A percentile compares a stretch with the other conserved stretches of the same genome.
Evolutionary conservation across 2,329 filamentous ascomycete species (phyloP).

Genomic region (Alternaria burnsii): DNA sequence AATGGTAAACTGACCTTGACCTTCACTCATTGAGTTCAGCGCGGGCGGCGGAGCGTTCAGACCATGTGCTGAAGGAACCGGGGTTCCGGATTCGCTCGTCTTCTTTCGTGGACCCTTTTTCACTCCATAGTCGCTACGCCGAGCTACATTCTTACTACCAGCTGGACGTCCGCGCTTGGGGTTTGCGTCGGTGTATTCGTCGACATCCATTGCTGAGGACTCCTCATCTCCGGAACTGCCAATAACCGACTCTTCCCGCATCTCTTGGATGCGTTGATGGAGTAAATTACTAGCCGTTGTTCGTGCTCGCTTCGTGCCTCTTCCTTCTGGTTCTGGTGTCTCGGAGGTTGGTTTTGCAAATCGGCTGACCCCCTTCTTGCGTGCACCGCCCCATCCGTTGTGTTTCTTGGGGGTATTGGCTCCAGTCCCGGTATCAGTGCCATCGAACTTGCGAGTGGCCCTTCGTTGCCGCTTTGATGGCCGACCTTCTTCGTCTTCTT

Average conservation of each 20-base stretch:
- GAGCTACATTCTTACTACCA: constrained; percentile 58
- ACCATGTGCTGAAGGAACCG: constrained; percentile 32
- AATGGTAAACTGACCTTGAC: constrained; percentile 49
- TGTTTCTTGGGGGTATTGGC: constrained; percentile 44
- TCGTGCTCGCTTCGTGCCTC: constrained; percentile 40
- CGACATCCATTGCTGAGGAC: constrained; percentile 42
- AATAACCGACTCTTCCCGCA: constrained; percentile 54
- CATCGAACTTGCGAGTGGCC: constrained; percentile 48
- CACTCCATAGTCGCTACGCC: constrained; percentile 58
- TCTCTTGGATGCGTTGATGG: constrained; percentile 57
- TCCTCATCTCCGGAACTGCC: constrained; percentile 49
- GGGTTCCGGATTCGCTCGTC: constrained; percentile 31
- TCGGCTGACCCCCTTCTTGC: constrained; percentile 49
- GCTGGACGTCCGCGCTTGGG: constrained; percentile 50
- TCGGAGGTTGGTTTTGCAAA: constrained; percentile 42
- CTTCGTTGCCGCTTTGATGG: constrained; percentile 46
- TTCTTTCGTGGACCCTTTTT: constrained; percentile 59
- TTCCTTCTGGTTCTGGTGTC: constrained; percentile 48
- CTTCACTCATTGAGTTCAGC: constrained; percentile 49
- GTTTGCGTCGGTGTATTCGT: constrained; percentile 33
- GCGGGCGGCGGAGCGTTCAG: constrained; percentile 38
- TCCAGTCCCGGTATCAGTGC: constrained; percentile 42
- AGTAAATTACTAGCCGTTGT: constrained; percentile 39
- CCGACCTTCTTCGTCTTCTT: constrained; percentile 44
- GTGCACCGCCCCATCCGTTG: constrained; percentile 50